These are phyloP conservation scores for Suhomyces bolitotheri DNA, from an alignment of 1,139 yeast genomes.

Conservation along the genomic window DNA sequence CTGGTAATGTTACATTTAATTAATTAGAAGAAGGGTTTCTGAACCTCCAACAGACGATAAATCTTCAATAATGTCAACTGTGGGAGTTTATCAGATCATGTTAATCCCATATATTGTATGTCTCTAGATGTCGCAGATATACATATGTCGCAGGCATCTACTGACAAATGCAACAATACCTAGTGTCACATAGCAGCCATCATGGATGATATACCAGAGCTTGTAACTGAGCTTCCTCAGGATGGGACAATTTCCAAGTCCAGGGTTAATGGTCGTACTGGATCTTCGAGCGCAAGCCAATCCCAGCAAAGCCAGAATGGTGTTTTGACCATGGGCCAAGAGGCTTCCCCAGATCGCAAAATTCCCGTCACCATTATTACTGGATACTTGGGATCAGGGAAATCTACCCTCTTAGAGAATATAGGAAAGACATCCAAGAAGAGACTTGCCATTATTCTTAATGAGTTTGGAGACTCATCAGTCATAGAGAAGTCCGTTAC, in stretches of 20 bases:
- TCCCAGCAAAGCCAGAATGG: neutral
- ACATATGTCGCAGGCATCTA: no score
- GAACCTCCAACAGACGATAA: no score
- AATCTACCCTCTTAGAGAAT: constrained; percentile 76
- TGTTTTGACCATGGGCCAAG: neutral
- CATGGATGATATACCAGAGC: constrained; percentile 26
- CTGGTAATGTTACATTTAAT: no score
- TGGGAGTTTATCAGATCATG: no score
- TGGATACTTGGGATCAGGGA: constrained; percentile 95
- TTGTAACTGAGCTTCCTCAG: constrained; percentile 19
- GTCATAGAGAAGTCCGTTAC: constrained; percentile 88
- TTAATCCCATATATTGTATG: no score
- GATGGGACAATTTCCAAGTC: constrained; percentile 5
- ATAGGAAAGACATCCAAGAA: constrained; percentile 70
- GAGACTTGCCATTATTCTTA: constrained; percentile 83
- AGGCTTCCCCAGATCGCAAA: constrained; percentile 24
- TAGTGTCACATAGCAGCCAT: no score
- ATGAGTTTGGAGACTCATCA: constrained; percentile 87
- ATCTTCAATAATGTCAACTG: no score
- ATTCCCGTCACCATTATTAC: constrained; percentile 93
- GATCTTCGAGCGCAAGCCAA: neutral
- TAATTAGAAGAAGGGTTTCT: no score
- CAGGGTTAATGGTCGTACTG: constrained; percentile 9
- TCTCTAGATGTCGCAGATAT: no score
- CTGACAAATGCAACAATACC: no score